Conservation (phyloP, 306 rosid genomes). For the Cucurbita pepo region DNA sequence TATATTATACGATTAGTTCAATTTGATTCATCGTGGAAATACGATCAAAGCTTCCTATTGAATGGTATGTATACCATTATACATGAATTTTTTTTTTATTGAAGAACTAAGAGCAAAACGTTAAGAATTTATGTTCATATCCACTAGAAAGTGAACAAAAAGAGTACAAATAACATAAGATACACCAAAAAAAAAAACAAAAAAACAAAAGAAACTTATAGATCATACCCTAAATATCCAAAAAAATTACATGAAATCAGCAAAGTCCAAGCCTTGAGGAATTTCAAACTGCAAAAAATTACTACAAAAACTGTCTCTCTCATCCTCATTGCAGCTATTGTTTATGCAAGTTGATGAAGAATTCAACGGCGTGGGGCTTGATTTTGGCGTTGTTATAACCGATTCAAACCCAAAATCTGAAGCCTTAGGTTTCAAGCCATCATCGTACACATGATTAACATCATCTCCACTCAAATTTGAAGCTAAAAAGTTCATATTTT, state of each 20-base stretch:
- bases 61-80: too few species aligned
- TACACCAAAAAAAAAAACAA: background rate
- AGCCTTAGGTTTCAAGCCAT: conserved; percentile 1
- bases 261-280: conserved; percentile 66
- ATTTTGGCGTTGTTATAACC: too few species aligned
- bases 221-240: background rate
- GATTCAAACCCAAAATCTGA: conserved; percentile 1
- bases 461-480: conserved; percentile 12
- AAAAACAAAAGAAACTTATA: background rate
- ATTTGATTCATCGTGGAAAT: background rate
- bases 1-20: too few species aligned
- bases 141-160: too few species aligned
- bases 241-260: conserved; percentile 51
- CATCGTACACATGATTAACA: conserved; percentile 7
- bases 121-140: too few species aligned
- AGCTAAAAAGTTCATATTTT: conserved; percentile 17
- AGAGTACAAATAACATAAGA: too few species aligned
- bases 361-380: conserved; percentile 4
- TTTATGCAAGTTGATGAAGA: conserved; percentile 44
- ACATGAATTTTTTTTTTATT: too few species aligned
- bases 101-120: too few species aligned
- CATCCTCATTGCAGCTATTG: conserved; percentile 55
- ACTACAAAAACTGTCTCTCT: conserved; percentile 61
- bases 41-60: too few species aligned
- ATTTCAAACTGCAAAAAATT: conserved; percentile 61